Percentiles rank a stretch among this genome's conserved stretches.
These are phyloP conservation scores for Euphorbia schlechtendalii DNA, from an alignment of 441 rosid species.

Conservation along the genomic window DNA sequence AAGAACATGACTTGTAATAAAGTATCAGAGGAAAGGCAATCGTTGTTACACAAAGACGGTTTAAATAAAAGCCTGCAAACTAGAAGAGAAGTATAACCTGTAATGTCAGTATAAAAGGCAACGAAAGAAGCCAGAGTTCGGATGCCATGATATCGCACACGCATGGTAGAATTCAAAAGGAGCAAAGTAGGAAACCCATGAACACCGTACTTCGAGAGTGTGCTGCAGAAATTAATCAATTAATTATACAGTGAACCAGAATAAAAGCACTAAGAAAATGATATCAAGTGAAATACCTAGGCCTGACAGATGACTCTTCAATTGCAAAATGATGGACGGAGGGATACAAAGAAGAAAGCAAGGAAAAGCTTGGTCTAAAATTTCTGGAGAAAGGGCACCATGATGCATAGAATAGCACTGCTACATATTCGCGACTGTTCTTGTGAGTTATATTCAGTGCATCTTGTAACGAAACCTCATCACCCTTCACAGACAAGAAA, in stretches of 20 bases:
- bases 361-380: conserved; percentile 58
- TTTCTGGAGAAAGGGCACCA: conserved; percentile 91
- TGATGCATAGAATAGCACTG: conserved; percentile 83
- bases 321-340: conserved; percentile 67
- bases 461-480: conserved; percentile 60
- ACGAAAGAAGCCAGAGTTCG: conserved; percentile 62
- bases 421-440: conserved; percentile 52
- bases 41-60: no score
- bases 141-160: conserved; percentile 54
- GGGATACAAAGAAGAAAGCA: conserved; percentile 59
- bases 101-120: conserved; percentile 56
- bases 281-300: conserved; percentile 48
- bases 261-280: conserved; percentile 1
- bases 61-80: no score
- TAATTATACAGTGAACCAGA: background rate
- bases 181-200: conserved; percentile 87
- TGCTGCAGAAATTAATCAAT: conserved; percentile 47
- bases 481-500: conserved; percentile 50
- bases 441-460: conserved; percentile 58
- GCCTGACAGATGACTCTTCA: conserved; percentile 72
- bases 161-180: conserved; percentile 68
- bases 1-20: no score
- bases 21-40: no score
- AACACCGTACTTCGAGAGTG: conserved; percentile 81
- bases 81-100: conserved; percentile 48